Conservation (phyloP, 2,329 filamentous ascomycete species). For the Cladosporium colombiae region DNA sequence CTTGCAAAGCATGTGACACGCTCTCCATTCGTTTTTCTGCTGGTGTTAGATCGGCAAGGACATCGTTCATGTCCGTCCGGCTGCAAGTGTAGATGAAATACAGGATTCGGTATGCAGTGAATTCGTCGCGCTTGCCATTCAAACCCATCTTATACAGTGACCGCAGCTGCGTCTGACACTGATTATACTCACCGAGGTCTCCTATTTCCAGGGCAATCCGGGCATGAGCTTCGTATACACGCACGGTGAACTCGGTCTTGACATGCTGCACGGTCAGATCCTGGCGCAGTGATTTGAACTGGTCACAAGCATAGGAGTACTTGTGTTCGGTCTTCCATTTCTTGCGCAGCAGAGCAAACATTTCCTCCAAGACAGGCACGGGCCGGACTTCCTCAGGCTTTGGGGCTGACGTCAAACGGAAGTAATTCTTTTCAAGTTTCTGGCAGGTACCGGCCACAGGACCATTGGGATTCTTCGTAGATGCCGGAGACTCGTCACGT, state of each 20-base stretch:
- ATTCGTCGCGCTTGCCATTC: slow-evolving; percentile 88
- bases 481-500: slow-evolving; percentile 51
- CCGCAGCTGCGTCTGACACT: slow-evolving; percentile 97
- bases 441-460: slow-evolving; percentile 86
- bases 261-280: slow-evolving; percentile 97
- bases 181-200: slow-evolving; percentile 99
- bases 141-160: slow-evolving; percentile 84
- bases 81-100: slow-evolving; percentile 99
- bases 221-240: slow-evolving; percentile 95
- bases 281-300: slow-evolving; percentile 98
- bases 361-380: slow-evolving; percentile 74
- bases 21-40: slow-evolving; percentile 85
- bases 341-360: slow-evolving; percentile 83
- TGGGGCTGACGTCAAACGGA: slow-evolving; percentile 87
- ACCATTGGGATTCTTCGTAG: slow-evolving; percentile 48
- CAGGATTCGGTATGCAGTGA: slow-evolving; percentile 98
- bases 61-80: slow-evolving; percentile 95
- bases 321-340: slow-evolving; percentile 94
- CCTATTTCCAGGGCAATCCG: slow-evolving; percentile 97
- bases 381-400: slow-evolving; percentile 88
- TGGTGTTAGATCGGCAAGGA: slow-evolving; percentile 96
- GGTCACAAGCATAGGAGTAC: slow-evolving; percentile 97
- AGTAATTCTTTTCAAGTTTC: slow-evolving; percentile 87
- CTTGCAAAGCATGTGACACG: slow-evolving; percentile 87
- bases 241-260: slow-evolving; percentile 93